Base-by-base conservation (phyloP, 2,329 filamentous ascomycete genomes). In the Aaosphaeria pasadenensis region DNA sequence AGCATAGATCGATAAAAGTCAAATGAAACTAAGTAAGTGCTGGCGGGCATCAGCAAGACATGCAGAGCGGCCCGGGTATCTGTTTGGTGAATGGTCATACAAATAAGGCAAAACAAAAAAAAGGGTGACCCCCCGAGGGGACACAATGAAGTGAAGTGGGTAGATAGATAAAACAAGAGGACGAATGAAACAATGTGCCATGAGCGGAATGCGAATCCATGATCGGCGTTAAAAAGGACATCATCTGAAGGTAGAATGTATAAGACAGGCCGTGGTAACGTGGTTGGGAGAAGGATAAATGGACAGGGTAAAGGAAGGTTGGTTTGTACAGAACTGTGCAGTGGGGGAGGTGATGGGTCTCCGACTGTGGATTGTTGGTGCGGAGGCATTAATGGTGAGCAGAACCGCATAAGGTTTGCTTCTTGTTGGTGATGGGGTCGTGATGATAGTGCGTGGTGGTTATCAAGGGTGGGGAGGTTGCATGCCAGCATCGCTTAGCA, bases 261-360 rank as follows among this genome's bases (percentile, higher is more conserved):
- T 55, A 45, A 57, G 41, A 33, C 43, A 35, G 58, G 61, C 61
- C 64, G 65, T 69, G 48, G 59, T 41, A 55, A 49, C 54, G 57
- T 59, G 48, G 38, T 59, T 57, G 52, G 56, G 17, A 38, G 45
- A 48, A 47, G 46, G 33, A 54, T 46, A 44, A 53, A 52, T 33
- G 41, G 43, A 40, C 39, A 40, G 13, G 35, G 17, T 24, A 24
- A 24, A 24, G 17, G 17, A 24, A 24, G 17, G 17, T 24, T 24
- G 17, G 17, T 24, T 24, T 24, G 17, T 24, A 24, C 17, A 24
- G 17, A 24, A 24, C 17, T 24, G 17, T 24, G 17, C 17, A 24
- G 17, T 24, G 17, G 17, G 17, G 17, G 17, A 24, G 17, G 17
- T 24, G 17, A 24, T 24, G 17, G 17, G 17, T 24, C 17, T 24